phyloP scores from a whole-genome alignment of 164 flowering plant species.

The Vitis cinerea region DNA sequence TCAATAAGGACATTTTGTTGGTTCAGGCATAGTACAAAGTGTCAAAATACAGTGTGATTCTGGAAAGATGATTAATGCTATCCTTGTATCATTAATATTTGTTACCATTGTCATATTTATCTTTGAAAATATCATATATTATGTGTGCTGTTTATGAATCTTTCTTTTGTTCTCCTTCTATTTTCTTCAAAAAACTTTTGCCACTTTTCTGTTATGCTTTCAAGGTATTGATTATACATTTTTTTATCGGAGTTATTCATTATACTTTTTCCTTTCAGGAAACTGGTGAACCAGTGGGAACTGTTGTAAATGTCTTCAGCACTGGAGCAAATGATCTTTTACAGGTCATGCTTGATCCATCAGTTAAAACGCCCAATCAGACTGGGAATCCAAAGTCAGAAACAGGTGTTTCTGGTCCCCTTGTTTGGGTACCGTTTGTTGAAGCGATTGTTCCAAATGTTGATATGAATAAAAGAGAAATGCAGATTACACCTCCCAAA shows the following conservation, averaged over 20 bases:
- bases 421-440: slow-evolving; percentile 89
- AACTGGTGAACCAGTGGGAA: slow-evolving; percentile 71
- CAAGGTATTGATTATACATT: slow-evolving; percentile 6
- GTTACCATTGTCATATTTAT: background rate
- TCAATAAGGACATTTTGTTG: background rate
- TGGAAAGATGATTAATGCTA: background rate
- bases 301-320: slow-evolving; percentile 65
- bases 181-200: background rate
- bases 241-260: background rate
- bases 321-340: slow-evolving; percentile 78
- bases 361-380: slow-evolving; percentile 23
- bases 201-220: background rate
- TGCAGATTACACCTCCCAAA: slow-evolving; percentile 86
- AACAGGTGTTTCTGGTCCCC: slow-evolving; percentile 39
- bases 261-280: slow-evolving; percentile 47
- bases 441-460: slow-evolving; percentile 93
- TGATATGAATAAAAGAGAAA: slow-evolving; percentile 65
- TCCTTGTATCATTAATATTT: background rate
- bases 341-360: slow-evolving; percentile 58
- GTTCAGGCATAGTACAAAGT: background rate
- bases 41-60: background rate
- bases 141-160: background rate
- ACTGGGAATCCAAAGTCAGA: slow-evolving; percentile 34
- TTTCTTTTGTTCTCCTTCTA: background rate
- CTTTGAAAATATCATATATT: background rate